Conservation (phyloP, 805 yeast species). For the Yarrowia keelungensis region DNA sequence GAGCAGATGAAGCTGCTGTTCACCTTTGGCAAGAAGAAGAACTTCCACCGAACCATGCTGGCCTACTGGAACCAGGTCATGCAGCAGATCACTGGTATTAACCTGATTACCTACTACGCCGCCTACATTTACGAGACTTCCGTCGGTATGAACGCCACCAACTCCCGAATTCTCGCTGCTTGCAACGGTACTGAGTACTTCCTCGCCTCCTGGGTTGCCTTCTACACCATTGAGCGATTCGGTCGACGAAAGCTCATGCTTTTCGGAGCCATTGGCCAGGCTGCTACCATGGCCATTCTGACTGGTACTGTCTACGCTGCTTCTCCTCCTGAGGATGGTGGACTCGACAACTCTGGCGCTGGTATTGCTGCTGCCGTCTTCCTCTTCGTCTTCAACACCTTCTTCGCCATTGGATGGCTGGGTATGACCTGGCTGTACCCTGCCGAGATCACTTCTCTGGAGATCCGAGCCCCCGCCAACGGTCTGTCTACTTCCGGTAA, state of each 20-base stretch:
- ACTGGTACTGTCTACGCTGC: slow-evolving; percentile 38
- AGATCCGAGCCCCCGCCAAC: slow-evolving; percentile 36
- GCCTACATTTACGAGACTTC: slow-evolving; percentile 76
- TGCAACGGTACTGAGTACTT: slow-evolving; percentile 60
- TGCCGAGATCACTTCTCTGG: slow-evolving; percentile 36
- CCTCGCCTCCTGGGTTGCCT: slow-evolving; percentile 63
- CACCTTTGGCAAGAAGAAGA: slow-evolving; percentile 39
- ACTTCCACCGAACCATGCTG: slow-evolving; percentile 45
- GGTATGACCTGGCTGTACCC: slow-evolving; percentile 38
- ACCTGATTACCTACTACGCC: slow-evolving; percentile 88
- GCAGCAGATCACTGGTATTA: slow-evolving; percentile 91
- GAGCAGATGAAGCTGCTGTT: slow-evolving; percentile 21
- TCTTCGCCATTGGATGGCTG: slow-evolving; percentile 38
- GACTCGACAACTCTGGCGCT: slow-evolving; percentile 25
- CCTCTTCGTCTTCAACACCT: slow-evolving; percentile 37
- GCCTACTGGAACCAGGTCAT: slow-evolving; percentile 55
- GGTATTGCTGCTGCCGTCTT: slow-evolving; percentile 33
- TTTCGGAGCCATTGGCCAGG: slow-evolving; percentile 74
- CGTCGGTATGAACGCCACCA: slow-evolving; percentile 55
- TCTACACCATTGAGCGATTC: slow-evolving; percentile 47
- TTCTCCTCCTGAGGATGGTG: slow-evolving; percentile 19
- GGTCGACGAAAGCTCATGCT: slow-evolving; percentile 77
- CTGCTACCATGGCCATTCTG: slow-evolving; percentile 47
- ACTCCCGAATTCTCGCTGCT: slow-evolving; percentile 45
- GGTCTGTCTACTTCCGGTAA: slow-evolving; percentile 38